Conservation (phyloP, 164 flowering plant species). For the Taxillus chinensis region DNA sequence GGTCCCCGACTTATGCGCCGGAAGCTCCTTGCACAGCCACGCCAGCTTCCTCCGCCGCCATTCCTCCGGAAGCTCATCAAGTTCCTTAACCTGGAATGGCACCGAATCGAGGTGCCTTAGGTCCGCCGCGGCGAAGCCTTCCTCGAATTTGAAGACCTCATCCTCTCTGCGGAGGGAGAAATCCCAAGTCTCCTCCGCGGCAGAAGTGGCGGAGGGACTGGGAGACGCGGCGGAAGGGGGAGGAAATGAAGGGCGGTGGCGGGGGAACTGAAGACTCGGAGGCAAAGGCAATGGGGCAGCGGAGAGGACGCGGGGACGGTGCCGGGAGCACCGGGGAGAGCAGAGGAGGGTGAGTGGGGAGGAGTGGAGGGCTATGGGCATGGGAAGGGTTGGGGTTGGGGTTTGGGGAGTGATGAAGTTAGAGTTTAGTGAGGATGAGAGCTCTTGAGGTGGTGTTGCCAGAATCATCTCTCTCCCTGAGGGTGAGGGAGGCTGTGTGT, state of each 20-base stretch:
- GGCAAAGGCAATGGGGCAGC: not conserved
- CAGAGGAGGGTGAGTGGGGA: not conserved
- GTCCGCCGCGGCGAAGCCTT: slow-evolving; percentile 16
- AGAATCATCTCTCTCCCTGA: slow-evolving; percentile 11
- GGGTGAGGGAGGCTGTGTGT: slow-evolving; percentile 3
- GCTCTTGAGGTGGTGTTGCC: not conserved
- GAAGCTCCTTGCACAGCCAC: slow-evolving; percentile 88
- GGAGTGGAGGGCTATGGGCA: slow-evolving; percentile 9
- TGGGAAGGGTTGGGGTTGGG: not conserved
- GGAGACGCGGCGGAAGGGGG: not conserved
- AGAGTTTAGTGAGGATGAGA: not conserved
- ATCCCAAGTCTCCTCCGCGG: slow-evolving; percentile 11
- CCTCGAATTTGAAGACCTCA: slow-evolving; percentile 25
- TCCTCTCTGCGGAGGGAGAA: slow-evolving; percentile 2
- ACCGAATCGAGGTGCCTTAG: slow-evolving; percentile 29
- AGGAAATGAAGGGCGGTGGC: not conserved
- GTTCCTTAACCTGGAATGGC: slow-evolving; percentile 49
- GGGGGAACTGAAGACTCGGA: slow-evolving; percentile 1
- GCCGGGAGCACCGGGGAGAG: no score
- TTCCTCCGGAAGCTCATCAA: slow-evolving; percentile 80
- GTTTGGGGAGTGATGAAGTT: slow-evolving; percentile 3
- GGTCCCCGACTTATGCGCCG: slow-evolving; percentile 49
- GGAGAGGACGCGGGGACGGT: not conserved
- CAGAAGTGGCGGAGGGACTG: slow-evolving; percentile 3
- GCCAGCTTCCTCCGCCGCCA: slow-evolving; percentile 81